Evolutionary conservation across 768 basidiomycete species (phyloP).

Genomic region (Trametes sanguinea): DNA sequence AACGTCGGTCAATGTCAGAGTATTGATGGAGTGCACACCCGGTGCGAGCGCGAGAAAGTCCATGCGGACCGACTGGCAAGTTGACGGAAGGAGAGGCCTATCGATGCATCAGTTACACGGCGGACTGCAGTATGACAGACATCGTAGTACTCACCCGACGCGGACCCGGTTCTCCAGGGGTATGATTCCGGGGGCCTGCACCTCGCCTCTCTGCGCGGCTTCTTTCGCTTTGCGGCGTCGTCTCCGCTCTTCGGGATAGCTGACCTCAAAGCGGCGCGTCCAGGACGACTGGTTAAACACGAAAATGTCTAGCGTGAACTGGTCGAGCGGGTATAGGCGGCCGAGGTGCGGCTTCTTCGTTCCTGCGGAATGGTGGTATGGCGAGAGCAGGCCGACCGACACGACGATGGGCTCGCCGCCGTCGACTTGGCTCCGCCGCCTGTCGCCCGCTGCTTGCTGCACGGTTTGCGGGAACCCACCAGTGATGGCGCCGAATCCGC

Average conservation of each 20-base stretch:
- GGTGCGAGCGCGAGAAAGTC: conserved; percentile 79
- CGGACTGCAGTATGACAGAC: not conserved
- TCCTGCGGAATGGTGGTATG: conserved; percentile 11
- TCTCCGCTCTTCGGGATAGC: conserved; percentile 57
- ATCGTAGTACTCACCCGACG: conserved; percentile 63
- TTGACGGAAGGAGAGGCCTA: conserved; percentile 77
- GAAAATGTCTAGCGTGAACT: conserved; percentile 83
- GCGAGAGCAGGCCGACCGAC: conserved; percentile 55
- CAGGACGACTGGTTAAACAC: conserved; percentile 81
- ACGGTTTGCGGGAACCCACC: conserved; percentile 39
- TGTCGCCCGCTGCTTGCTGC: conserved; percentile 33
- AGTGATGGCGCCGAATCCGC: conserved; percentile 29
- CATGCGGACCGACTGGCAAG: conserved; percentile 87
- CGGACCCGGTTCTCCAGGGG: conserved; percentile 78
- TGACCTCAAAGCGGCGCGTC: conserved; percentile 78
- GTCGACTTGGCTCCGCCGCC: conserved; percentile 15
- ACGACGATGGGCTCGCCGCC: conserved; percentile 65
- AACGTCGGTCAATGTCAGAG: conserved; percentile 71
- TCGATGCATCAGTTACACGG: not conserved
- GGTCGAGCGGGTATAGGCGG: conserved; percentile 68
- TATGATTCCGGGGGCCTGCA: conserved; percentile 59
- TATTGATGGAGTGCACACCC: conserved; percentile 77
- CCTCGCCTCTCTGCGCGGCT: conserved; percentile 23
- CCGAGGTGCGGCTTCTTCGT: conserved; percentile 34
- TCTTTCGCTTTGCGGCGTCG: conserved; percentile 42